Conservation (phyloP, 495 filamentous ascomycete genomes). For the Viridothelium virens region DNA sequence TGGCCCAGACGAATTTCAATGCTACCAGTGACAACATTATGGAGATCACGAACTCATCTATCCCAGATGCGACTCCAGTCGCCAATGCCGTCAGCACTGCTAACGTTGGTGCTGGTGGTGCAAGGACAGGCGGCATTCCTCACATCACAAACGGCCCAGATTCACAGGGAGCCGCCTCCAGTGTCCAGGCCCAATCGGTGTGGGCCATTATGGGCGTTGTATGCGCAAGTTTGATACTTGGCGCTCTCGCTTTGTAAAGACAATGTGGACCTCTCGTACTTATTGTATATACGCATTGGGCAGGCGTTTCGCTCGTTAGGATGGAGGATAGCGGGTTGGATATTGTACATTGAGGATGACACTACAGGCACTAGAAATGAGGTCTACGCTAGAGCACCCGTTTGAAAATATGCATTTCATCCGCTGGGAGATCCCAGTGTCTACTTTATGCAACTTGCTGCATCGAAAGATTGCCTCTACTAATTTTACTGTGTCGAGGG, state of each 20-base stretch:
- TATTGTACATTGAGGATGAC: background rate
- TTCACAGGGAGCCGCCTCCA: conserved; percentile 1
- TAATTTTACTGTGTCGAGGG: no score
- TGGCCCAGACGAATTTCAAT: conserved; percentile 83
- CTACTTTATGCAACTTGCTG: no score
- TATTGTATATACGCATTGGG: conserved; percentile 7
- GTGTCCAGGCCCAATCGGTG: background rate
- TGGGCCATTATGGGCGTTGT: conserved; percentile 4
- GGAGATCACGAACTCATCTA: conserved; percentile 64
- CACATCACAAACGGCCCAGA: conserved; percentile 3
- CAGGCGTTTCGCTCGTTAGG: background rate
- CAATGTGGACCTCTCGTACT: background rate
- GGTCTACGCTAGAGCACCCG: background rate
- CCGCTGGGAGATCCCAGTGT: background rate
- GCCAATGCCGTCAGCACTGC: conserved; percentile 50
- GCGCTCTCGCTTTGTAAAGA: background rate
- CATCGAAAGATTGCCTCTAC: no score
- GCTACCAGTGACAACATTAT: conserved; percentile 52
- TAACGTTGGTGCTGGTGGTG: conserved; percentile 28
- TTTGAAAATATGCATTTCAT: background rate
- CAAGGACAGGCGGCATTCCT: conserved; percentile 15
- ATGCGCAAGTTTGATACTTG: conserved; percentile 7
- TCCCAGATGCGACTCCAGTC: conserved; percentile 67
- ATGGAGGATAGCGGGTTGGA: background rate
- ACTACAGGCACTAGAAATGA: background rate